Percentiles rank a stretch among this genome's conserved stretches.
Conservation (phyloP, 441 rosid genomes). For the Gossypium lobatum region DNA sequence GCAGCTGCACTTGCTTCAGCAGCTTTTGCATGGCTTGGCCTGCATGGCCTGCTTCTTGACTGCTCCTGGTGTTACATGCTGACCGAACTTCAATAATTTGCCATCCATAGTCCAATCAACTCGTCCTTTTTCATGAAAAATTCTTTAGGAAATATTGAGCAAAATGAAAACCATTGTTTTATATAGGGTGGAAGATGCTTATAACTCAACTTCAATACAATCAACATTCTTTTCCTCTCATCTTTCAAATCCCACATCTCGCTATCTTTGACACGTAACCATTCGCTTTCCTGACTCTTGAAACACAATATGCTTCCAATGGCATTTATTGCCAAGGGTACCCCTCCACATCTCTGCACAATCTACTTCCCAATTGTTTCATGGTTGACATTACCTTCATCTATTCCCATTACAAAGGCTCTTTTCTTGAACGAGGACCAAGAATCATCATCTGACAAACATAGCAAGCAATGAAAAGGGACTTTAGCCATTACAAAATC, state of each 20-base stretch:
- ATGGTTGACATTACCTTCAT: background rate
- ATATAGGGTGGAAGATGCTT: background rate
- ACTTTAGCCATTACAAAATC: background rate
- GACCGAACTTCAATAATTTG: no score
- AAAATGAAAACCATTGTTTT: constrained; percentile 1
- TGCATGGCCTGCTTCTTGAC: no score
- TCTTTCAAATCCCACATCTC: background rate
- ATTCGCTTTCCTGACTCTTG: background rate
- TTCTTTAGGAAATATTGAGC: background rate
- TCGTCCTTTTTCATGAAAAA: background rate
- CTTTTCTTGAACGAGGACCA: background rate
- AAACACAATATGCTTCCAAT: background rate
- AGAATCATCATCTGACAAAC: constrained; percentile 6
- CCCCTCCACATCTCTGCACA: background rate
- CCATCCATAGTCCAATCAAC: background rate
- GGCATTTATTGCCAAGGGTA: background rate
- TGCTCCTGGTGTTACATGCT: no score
- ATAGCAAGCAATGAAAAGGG: background rate
- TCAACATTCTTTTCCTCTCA: background rate
- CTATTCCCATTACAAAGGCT: background rate
- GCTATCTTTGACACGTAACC: no score
- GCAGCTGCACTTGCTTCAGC: no score
- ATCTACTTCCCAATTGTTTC: background rate
- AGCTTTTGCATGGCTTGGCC: no score
- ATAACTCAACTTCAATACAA: background rate